Evolutionary conservation across 768 basidiomycete genomes (phyloP).

Genomic region (Suillus brevipes): DNA sequence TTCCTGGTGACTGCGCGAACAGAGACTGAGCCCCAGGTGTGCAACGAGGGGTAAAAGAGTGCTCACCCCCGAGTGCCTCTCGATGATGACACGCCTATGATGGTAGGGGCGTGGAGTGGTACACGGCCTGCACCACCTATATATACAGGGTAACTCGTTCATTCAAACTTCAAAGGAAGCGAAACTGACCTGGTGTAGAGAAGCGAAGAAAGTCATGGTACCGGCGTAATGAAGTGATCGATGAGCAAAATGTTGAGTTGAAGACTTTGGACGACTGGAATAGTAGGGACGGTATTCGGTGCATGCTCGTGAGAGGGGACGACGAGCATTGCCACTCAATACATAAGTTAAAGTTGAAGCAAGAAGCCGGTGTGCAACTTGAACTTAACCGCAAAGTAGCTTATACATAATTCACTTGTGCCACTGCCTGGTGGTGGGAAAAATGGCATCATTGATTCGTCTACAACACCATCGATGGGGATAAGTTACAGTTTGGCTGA

Average conservation of each 20-base stretch:
- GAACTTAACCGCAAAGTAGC: background rate
- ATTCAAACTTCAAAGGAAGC: constrained; percentile 24
- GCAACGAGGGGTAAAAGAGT: constrained; percentile 3
- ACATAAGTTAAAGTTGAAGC: constrained; percentile 7
- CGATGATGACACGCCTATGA: constrained; percentile 74
- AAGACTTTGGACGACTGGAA: constrained; percentile 22
- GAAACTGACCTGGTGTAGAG: constrained; percentile 44
- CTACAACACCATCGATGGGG: background rate
- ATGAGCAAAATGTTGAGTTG: constrained; percentile 12
- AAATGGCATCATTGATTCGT: background rate
- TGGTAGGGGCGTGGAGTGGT: constrained; percentile 71
- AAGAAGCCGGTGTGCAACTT: constrained; percentile 4
- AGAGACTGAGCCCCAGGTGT: background rate
- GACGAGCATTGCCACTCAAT: constrained; percentile 33
- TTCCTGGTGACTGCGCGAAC: constrained; percentile 73
- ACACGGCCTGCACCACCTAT: constrained; percentile 66
- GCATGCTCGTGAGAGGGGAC: constrained; percentile 24
- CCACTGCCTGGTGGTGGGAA: background rate
- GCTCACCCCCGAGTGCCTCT: constrained; percentile 72
- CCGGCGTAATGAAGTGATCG: constrained; percentile 23
- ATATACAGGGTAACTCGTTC: constrained; percentile 10
- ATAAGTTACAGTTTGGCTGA: too few species aligned
- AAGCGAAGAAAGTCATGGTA: constrained; percentile 76
- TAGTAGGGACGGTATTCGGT: constrained; percentile 30
- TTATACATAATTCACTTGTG: background rate